These are phyloP conservation scores for Verticillium tricorpus DNA, from an alignment of 2,329 filamentous ascomycete genomes.

Conservation along the genomic window DNA sequence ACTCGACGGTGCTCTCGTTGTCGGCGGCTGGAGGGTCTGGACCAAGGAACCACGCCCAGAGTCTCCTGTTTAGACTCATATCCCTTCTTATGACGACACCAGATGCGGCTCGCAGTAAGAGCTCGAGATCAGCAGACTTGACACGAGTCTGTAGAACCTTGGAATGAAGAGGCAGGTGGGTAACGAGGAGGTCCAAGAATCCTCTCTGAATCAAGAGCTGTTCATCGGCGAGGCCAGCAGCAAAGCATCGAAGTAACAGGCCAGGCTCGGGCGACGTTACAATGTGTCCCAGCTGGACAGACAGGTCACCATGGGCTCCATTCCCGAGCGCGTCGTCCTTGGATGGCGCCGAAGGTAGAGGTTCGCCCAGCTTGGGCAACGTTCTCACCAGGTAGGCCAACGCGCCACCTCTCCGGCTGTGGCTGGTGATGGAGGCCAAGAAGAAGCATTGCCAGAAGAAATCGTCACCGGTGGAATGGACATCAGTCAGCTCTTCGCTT, in stretches of 20 bases:
- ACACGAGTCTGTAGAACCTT: constrained; percentile 72
- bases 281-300: constrained; percentile 55
- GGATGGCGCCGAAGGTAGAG: constrained; percentile 25
- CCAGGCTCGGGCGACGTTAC: constrained; percentile 88
- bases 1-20: constrained; percentile 41
- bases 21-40: constrained; percentile 57
- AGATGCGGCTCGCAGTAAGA: constrained; percentile 76
- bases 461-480: constrained; percentile 63
- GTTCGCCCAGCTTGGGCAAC: constrained; percentile 65
- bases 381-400: constrained; percentile 79
- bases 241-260: constrained; percentile 84
- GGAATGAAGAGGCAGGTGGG: constrained; percentile 81
- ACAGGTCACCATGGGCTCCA: constrained; percentile 37
- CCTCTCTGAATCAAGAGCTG: constrained; percentile 91
- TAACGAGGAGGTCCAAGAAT: constrained; percentile 88
- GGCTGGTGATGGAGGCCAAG: constrained; percentile 84
- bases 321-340: constrained; percentile 23
- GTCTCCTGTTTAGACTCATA: constrained; percentile 89
- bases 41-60: constrained; percentile 96
- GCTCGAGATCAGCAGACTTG: constrained; percentile 70
- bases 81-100: constrained; percentile 85
- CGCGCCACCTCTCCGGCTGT: constrained; percentile 77
- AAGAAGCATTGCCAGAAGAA: constrained; percentile 99
- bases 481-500: constrained; percentile 44
- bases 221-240: constrained; percentile 80